Conservation (phyloP, 306 rosid genomes). For the Cicer yamashitae region DNA sequence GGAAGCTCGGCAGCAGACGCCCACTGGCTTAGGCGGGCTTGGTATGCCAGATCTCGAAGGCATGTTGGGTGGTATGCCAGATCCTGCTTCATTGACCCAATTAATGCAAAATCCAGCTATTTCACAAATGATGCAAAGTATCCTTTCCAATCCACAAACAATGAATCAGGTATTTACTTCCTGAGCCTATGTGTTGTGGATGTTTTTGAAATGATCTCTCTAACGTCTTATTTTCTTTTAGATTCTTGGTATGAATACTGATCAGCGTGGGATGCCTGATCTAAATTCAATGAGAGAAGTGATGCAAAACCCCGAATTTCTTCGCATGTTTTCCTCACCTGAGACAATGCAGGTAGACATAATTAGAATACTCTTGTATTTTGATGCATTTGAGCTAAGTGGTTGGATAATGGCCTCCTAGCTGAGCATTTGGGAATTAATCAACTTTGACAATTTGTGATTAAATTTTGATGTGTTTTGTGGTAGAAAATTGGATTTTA, state of each 20-base stretch:
- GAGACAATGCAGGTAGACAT: conserved; percentile 84
- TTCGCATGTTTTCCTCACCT: conserved; percentile 78
- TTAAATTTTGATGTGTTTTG: neutral
- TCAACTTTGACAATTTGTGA: neutral
- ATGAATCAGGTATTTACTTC: conserved; percentile 70
- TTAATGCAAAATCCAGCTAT: conserved; percentile 85
- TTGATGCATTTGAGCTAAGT: conserved; percentile 35
- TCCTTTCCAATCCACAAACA: conserved; percentile 77
- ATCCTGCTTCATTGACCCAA: conserved; percentile 65
- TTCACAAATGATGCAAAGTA: conserved; percentile 87
- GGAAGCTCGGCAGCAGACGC: conserved; percentile 64
- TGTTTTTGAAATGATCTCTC: conserved; percentile 36
- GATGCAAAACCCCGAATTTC: conserved; percentile 83
- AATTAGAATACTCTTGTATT: conserved; percentile 28
- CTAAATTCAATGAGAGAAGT: conserved; percentile 81
- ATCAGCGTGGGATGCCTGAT: conserved; percentile 74
- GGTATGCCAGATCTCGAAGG: conserved; percentile 73
- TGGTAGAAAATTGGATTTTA: neutral
- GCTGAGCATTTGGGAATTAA: conserved; percentile 26
- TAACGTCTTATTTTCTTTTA: conserved; percentile 46
- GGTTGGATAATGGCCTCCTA: conserved; percentile 30
- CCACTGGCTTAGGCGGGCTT: conserved; percentile 66
- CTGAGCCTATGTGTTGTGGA: conserved; percentile 21
- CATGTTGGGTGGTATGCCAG: conserved; percentile 68
- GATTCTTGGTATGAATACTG: conserved; percentile 70